Evolutionary conservation across 768 basidiomycete species (phyloP), one percentile per base, ranked within the genome.

Genomic region (Steccherinum ochraceum): DNA sequence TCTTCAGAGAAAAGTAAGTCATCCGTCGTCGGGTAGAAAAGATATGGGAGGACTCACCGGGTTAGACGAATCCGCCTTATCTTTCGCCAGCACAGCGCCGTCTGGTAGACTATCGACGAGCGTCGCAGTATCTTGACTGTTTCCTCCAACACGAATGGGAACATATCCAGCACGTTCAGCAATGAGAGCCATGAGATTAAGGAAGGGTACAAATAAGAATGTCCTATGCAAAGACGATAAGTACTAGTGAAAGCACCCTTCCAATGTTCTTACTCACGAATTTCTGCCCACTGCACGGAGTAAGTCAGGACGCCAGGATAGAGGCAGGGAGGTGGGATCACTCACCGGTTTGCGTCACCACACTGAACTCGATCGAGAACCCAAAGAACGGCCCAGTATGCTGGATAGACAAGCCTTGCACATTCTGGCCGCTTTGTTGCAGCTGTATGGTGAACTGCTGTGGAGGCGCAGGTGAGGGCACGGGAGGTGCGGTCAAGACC

Each of bases 331-430:
- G 45, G 21, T 49, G 24, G 10, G 12, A n/a, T 4, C 24, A 76
- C 79, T 58, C 60, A 84, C 83, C 62, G 56, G 84, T 70, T 67
- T 79, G 78, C 50, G 76, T 78, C 7, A 80, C 74, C 2, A 89
- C 80, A 43, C 84, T 85, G 70, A 88, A 74, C 62, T 89, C 87
- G 26, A 90, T 75, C 3, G 83, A 86, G 61, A 89, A 89, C 1
- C 85, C 86, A 46, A 82, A 75, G 61, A 88, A 89, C 10, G 79
- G 73, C 13, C 80, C 83, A 16, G 62, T 57, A 51, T 74, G 73
- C 12, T 62, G 59, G 48, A 75, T 74, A 1, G 74, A 74, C 27
- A 80, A 54, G 10, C 63, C 67, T 2, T 53, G 46, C 41, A 68
- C 60, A n/a, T 56, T 55, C 4, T 49, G 51, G 12, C 57, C 61